Evolutionary conservation across 306 rosid species (phyloP), one percentile per base, ranked within the genome.

Genomic region (Quillaja saponaria): DNA sequence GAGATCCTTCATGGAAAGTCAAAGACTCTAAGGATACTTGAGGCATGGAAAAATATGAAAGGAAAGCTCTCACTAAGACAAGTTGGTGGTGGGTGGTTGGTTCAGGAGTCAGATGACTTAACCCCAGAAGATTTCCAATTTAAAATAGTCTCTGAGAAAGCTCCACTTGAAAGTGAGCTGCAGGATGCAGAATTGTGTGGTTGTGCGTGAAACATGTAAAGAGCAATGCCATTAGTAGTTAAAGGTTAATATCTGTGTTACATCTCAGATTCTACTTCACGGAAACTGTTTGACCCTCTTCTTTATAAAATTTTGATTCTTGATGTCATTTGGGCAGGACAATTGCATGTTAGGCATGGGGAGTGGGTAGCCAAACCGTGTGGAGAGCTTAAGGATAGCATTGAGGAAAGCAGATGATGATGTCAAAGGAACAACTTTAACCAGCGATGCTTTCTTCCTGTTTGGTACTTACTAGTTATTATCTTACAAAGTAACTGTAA

Each of bases 401-500:
- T 42, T 88, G 78, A 81, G 60, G 79, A 92, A 92, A 84, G 96
- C 98, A 7, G 99, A 94, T 78, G 82, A 81, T 18, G 94, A 83
- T 41, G 89, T 78, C 67, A 89, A 83, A 78, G 99, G 96, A 49
- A 89, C 99, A 0, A 91, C 99, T 70, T 76, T 92, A 78, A 95
- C 95, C 73, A 92, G 96, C 14, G 99, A 92, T 48, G 99, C 99
- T 45, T 92, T 92, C 84, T 92, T 92, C 79, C 96, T 95, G 49
- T 92, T 89, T 38, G 99, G 99, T 92, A 86, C 70, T 73, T 64
- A 72, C 13, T 39, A 8, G 10, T 59, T 71, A 10, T 15, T 34
- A 16, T 15, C 52, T 34, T 14, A n/a, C 4, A n/a, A 50, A 55
- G 35, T 55, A 66, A 41, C 21, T 34, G 19, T 15, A 25, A 28